phyloP scores from a whole-genome alignment of 148 eudicot species.

The Cornus kousa region DNA sequence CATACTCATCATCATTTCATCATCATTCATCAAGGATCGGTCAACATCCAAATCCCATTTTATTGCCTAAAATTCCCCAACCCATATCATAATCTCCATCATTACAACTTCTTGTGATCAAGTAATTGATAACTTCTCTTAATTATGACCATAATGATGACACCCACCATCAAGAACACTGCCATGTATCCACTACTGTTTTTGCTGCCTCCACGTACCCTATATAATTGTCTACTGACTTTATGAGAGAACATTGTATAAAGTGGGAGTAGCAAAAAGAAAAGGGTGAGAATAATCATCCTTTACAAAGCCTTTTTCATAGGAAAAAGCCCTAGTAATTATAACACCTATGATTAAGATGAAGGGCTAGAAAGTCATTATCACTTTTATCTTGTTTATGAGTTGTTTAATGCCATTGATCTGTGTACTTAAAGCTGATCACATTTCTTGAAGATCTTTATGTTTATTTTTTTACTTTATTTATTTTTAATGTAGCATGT shows the following conservation, averaged over 20 bases:
- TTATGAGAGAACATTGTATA: neutral
- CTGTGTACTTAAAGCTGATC: constrained; percentile 39
- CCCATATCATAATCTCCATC: constrained; percentile 18
- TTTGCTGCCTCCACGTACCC: constrained; percentile 10
- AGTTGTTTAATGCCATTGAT: constrained; percentile 17
- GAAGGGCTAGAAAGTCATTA: constrained; percentile 32
- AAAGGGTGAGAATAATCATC: neutral
- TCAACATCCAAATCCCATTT: constrained; percentile 8
- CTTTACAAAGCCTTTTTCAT: neutral
- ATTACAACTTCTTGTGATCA: neutral
- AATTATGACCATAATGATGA: constrained; percentile 9
- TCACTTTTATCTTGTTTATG: constrained; percentile 22
- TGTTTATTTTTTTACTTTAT: neutral
- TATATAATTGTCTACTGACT: neutral
- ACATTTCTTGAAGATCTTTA: constrained; percentile 28
- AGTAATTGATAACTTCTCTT: too few relatives aligned
- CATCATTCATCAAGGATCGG: neutral
- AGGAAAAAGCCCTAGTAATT: constrained; percentile 30
- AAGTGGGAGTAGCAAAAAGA: constrained; percentile 13
- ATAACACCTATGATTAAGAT: constrained; percentile 53
- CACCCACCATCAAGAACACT: constrained; percentile 7
- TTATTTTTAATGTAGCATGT: constrained; percentile 10
- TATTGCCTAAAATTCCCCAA: neutral
- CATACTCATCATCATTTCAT: constrained; percentile 12
- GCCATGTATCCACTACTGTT: neutral